These are phyloP conservation scores for Colletotrichum kahawae DNA, from an alignment of 2,329 filamentous ascomycete species.

Conservation along the genomic window DNA sequence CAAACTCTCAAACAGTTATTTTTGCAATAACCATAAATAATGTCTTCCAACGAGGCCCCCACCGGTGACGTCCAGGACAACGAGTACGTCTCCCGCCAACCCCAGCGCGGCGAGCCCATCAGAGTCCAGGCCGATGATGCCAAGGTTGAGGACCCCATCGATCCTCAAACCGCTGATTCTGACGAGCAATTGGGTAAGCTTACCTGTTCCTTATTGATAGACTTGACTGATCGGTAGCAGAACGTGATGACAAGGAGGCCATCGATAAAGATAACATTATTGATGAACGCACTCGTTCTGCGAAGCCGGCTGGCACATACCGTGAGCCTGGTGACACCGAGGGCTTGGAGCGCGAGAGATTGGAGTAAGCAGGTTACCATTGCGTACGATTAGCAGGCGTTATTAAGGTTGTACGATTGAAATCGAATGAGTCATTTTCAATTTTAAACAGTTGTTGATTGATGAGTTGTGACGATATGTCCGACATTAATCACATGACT, in stretches of 20 bases:
- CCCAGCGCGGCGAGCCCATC: slow-evolving; percentile 30
- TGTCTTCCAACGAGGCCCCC: slow-evolving; percentile 10
- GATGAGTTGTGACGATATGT: too few species aligned
- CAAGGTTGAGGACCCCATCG: slow-evolving; percentile 37
- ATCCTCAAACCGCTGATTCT: slow-evolving; percentile 32
- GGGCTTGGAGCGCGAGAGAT: slow-evolving; percentile 1
- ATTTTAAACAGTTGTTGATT: too few species aligned
- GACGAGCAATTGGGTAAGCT: slow-evolving; percentile 40
- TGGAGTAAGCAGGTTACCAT: neutral
- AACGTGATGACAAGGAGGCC: slow-evolving; percentile 39
- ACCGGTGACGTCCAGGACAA: slow-evolving; percentile 14
- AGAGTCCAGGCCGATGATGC: slow-evolving; percentile 37
- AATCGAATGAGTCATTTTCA: too few species aligned
- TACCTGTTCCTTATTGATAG: fast-evolving
- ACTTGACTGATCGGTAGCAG: slow-evolving; percentile 20
- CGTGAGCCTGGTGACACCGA: slow-evolving; percentile 39
- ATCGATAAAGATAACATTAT: slow-evolving; percentile 43
- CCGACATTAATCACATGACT: too few species aligned
- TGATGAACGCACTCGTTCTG: slow-evolving; percentile 36
- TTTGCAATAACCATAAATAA: neutral
- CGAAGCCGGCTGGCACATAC: slow-evolving; percentile 31
- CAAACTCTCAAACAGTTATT: neutral
- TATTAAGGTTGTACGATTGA: too few species aligned
- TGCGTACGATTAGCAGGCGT: neutral
- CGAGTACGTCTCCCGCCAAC: slow-evolving; percentile 36